Evolutionary conservation across 2,329 filamentous ascomycete species (phyloP).

Genomic region (Fusarium acutatum): DNA sequence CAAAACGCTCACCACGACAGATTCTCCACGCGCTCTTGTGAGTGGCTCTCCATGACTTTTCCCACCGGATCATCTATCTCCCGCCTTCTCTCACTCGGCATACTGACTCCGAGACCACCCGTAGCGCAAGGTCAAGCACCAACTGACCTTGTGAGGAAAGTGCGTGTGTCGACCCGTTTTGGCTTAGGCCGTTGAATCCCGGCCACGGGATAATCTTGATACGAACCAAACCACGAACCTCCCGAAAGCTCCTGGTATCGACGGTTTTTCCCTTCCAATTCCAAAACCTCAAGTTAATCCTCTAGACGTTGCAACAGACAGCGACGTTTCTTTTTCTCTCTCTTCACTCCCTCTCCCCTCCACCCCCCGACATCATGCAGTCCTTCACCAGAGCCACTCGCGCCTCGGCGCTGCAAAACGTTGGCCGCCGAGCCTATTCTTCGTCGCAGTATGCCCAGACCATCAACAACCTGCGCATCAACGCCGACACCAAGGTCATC

Average conservation of each 20-base stretch:
- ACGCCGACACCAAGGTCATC: slow-evolving; percentile 90
- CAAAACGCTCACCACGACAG: slow-evolving; percentile 16
- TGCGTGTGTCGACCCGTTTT: slow-evolving; percentile 30
- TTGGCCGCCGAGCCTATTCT: slow-evolving; percentile 76
- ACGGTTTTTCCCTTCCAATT: slow-evolving; percentile 41
- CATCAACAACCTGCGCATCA: slow-evolving; percentile 90
- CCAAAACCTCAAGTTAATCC: slow-evolving; percentile 18
- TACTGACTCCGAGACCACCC: slow-evolving; percentile 41
- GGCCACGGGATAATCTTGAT: slow-evolving; percentile 45
- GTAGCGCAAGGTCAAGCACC: slow-evolving; percentile 35
- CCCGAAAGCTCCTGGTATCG: slow-evolving; percentile 40
- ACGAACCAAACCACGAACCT: slow-evolving; percentile 39
- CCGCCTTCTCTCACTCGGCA: slow-evolving; percentile 35
- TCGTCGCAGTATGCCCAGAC: slow-evolving; percentile 78
- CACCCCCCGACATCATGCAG: slow-evolving; percentile 72
- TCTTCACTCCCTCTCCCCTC: slow-evolving; percentile 2
- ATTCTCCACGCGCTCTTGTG: slow-evolving; percentile 4
- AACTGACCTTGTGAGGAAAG: slow-evolving; percentile 19
- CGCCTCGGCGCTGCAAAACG: slow-evolving; percentile 73
- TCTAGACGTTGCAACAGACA: slow-evolving; percentile 19
- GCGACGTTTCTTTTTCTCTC: not conserved
- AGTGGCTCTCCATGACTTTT: slow-evolving; percentile 6
- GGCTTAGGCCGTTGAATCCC: slow-evolving; percentile 37
- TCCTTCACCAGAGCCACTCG: slow-evolving; percentile 78
- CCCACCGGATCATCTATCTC: slow-evolving; percentile 35